Conservation (phyloP, 768 basidiomycete species). For the Auriscalpium orientale region DNA sequence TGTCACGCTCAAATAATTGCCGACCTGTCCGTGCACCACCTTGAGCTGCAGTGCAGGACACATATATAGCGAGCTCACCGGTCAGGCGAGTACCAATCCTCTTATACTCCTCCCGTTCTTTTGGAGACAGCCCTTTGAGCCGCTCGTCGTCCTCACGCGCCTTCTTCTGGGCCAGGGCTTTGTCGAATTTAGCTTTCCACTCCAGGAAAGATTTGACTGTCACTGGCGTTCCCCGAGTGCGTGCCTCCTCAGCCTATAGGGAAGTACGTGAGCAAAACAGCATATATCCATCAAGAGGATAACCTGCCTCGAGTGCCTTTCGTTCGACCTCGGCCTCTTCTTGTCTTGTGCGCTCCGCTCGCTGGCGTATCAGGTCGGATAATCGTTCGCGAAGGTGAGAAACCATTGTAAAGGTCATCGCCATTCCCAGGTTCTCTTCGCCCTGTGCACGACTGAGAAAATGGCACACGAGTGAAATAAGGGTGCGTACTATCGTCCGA, state of each 20-base stretch:
- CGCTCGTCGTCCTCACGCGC: slow-evolving; percentile 72
- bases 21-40: slow-evolving; percentile 46
- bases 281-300: too few species aligned
- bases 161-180: slow-evolving; percentile 51
- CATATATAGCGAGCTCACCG: slow-evolving; percentile 42
- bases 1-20: slow-evolving; percentile 85
- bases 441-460: slow-evolving; percentile 37
- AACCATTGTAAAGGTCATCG: slow-evolving; percentile 95
- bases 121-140: slow-evolving; percentile 60
- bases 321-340: slow-evolving; percentile 72
- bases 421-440: slow-evolving; percentile 86
- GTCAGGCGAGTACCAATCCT: slow-evolving; percentile 50
- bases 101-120: slow-evolving; percentile 83
- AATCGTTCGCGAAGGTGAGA: slow-evolving; percentile 78
- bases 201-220: slow-evolving; percentile 70
- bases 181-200: slow-evolving; percentile 79
- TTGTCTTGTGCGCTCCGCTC: slow-evolving; percentile 46
- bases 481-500: slow-evolving; percentile 42
- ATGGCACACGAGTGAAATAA: not conserved
- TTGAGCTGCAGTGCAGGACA: slow-evolving; percentile 4
- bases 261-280: not conserved
- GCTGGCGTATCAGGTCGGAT: slow-evolving; percentile 49
- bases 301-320: slow-evolving; percentile 62
- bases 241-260: slow-evolving; percentile 73
- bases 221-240: slow-evolving; percentile 88